Percentiles rank a stretch among this genome's conserved stretches.
phyloP scores from a whole-genome alignment of 257 asterid genomes.

The Nicotiana tabacum region DNA sequence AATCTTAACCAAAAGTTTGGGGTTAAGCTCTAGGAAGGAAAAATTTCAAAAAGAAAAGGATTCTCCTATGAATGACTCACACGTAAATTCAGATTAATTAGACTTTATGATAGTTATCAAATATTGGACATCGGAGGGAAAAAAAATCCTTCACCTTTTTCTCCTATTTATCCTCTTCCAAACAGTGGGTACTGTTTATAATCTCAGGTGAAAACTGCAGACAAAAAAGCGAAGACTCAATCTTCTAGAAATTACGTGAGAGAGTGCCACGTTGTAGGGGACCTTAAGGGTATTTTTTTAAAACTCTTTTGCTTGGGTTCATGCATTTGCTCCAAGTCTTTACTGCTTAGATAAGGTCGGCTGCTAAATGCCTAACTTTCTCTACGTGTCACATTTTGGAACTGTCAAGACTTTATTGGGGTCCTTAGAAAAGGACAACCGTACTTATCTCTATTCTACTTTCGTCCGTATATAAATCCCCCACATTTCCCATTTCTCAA shows the following conservation, averaged over 20 bases:
- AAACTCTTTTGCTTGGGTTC: conserved; percentile 9
- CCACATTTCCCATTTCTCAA: not conserved
- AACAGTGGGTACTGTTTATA: not conserved
- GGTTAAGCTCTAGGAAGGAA: too few species aligned
- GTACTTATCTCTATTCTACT: conserved; percentile 38
- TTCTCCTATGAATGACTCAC: too few species aligned
- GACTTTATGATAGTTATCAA: too few species aligned
- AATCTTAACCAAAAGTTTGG: too few species aligned
- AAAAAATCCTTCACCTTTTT: too few species aligned
- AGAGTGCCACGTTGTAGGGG: conserved; percentile 15
- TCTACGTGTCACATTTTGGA: conserved; percentile 45
- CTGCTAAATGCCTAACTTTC: conserved; percentile 34
- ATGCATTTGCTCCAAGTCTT: conserved; percentile 38
- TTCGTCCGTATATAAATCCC: conserved; percentile 33
- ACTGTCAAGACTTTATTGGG: conserved; percentile 29
- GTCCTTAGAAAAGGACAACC: conserved; percentile 46
- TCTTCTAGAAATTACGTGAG: conserved; percentile 19
- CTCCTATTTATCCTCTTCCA: not conserved
- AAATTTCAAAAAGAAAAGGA: too few species aligned
- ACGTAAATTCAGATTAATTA: too few species aligned
- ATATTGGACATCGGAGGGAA: too few species aligned
- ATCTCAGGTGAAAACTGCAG: not conserved
- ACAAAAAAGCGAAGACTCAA: not conserved
- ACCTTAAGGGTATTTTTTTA: not conserved
- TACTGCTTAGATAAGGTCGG: conserved; percentile 46